phyloP scores from a whole-genome alignment of 208 protist species.

The Acanthamoeba lenticulata region DNA sequence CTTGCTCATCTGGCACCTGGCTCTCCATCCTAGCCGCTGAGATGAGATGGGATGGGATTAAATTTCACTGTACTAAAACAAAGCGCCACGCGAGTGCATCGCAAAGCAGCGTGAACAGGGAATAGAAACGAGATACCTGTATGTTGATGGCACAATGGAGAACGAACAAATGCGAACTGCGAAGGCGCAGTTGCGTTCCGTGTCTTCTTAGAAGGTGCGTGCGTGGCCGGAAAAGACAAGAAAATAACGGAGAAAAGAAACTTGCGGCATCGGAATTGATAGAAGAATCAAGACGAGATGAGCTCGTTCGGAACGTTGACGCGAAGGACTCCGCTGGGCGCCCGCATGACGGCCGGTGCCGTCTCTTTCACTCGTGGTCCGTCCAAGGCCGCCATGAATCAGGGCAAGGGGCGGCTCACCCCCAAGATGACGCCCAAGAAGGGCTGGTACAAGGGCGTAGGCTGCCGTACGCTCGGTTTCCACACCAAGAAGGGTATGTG shows the following conservation, averaged over 20 bases:
- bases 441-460: conserved; percentile 34
- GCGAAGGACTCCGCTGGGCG: background rate
- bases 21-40: too few relatives aligned
- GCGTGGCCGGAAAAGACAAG: background rate
- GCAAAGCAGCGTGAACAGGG: too few relatives aligned
- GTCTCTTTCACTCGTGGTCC: background rate
- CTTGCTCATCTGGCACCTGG: too few relatives aligned
- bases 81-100: too few relatives aligned
- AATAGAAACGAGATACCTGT: too few relatives aligned
- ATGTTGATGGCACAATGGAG: too few relatives aligned
- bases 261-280: background rate
- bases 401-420: background rate
- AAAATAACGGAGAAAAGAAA: background rate
- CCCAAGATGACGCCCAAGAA: conserved; percentile 33
- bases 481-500: background rate
- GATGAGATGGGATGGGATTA: too few relatives aligned
- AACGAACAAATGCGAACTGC: too few relatives aligned
- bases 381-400: background rate
- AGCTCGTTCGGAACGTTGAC: background rate
- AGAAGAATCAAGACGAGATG: background rate
- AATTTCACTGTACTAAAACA: too few relatives aligned
- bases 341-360: background rate
- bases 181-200: too few relatives aligned
- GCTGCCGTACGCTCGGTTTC: conserved; percentile 21
- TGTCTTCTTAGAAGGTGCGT: too few relatives aligned